These are phyloP conservation scores for Aurantiochytrium sp. DNA, from an alignment of 108 stramenopile species.

Conservation along the genomic window DNA sequence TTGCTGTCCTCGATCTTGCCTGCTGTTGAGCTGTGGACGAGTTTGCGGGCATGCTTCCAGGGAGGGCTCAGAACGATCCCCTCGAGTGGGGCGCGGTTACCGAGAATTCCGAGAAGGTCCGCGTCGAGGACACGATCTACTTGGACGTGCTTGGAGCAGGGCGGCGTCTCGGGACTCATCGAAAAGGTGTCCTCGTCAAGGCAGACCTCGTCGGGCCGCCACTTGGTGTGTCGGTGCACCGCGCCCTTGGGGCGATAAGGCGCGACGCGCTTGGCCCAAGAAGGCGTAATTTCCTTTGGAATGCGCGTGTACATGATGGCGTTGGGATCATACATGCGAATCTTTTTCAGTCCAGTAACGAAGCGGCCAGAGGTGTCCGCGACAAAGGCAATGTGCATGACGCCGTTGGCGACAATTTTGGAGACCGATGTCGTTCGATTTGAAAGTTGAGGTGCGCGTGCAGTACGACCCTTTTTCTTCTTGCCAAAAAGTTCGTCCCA, in stretches of 20 bases:
- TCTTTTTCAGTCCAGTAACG: background rate
- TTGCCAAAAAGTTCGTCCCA: conserved; percentile 13
- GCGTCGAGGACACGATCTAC: background rate
- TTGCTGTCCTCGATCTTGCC: background rate
- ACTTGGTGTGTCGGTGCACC: background rate
- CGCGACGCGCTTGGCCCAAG: background rate
- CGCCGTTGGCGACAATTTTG: background rate
- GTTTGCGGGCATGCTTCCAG: background rate
- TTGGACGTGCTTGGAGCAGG: background rate
- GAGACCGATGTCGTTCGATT: background rate
- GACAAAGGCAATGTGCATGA: conserved; percentile 3
- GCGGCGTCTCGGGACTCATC: background rate
- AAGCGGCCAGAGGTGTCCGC: conserved; percentile 1
- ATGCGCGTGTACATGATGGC: background rate
- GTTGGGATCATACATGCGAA: conserved; percentile 1
- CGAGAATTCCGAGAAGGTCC: background rate
- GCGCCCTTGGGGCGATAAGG: conserved; percentile 12
- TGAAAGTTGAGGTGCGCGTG: background rate
- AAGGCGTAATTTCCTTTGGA: background rate
- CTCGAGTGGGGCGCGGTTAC: background rate
- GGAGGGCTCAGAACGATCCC: conserved; percentile 12
- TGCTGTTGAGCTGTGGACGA: background rate
- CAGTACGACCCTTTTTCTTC: background rate
- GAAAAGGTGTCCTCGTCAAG: background rate
- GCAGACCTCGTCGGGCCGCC: background rate